A percentile compares a stretch with the other conserved stretches of the same genome.
Evolutionary conservation across 495 filamentous ascomycete genomes (phyloP).

Genomic region (Apodospora peruviana): DNA sequence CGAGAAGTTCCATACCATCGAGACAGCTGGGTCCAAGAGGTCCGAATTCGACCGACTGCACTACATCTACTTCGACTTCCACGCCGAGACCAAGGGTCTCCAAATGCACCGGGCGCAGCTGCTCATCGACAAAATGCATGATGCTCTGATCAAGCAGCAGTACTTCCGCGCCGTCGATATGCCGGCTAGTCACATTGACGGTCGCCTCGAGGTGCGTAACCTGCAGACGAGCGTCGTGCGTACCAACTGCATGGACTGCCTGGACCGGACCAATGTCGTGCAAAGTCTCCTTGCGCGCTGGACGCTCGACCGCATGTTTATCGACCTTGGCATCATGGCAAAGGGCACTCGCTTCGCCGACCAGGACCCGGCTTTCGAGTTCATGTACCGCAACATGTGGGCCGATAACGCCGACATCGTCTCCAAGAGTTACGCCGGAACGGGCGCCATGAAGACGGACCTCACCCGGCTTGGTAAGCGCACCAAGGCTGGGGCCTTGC

Average conservation of each 20-base stretch:
- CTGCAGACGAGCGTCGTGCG: constrained; percentile 82
- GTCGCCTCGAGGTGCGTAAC: constrained; percentile 70
- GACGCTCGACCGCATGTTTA: constrained; percentile 79
- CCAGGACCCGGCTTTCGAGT: constrained; percentile 72
- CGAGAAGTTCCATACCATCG: constrained; percentile 77
- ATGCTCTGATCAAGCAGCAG: constrained; percentile 65
- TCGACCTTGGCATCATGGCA: constrained; percentile 69
- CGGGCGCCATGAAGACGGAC: constrained; percentile 93
- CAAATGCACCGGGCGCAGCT: constrained; percentile 88
- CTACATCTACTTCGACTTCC: constrained; percentile 97
- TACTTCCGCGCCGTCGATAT: constrained; percentile 91
- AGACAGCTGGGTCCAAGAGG: constrained; percentile 51
- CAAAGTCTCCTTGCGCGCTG: constrained; percentile 91
- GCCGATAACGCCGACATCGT: constrained; percentile 97
- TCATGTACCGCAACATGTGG: constrained; percentile 92
- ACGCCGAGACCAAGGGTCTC: constrained; percentile 91
- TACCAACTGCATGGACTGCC: constrained; percentile 98
- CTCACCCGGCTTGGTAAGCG: constrained; percentile 85
- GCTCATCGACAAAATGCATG: constrained; percentile 71
- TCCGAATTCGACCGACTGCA: constrained; percentile 74
- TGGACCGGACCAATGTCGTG: constrained; percentile 96
- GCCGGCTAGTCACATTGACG: constrained; percentile 58
- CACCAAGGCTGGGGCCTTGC: constrained; percentile 72
- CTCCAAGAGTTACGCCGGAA: constrained; percentile 86
- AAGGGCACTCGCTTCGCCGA: constrained; percentile 62